phyloP scores from a whole-genome alignment of 2,329 filamentous ascomycete species.

The Alternaria angustiovoidea region DNA sequence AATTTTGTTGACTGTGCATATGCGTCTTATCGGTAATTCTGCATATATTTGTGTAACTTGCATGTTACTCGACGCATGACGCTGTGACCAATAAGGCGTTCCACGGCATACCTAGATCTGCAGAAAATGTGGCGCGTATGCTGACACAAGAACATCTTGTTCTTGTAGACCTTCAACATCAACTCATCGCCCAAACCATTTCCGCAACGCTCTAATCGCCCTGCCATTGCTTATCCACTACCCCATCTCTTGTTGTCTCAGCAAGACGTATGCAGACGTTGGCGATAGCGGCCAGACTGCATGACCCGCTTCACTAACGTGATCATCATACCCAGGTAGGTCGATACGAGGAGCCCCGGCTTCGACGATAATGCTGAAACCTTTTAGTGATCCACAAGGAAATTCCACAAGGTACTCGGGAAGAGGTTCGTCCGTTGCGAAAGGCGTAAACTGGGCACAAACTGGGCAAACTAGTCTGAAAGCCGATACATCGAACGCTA shows the following conservation, averaged over 20 bases:
- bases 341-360: background rate
- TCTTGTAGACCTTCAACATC: background rate
- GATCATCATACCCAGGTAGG: background rate
- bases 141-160: background rate
- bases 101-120: background rate
- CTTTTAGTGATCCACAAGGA: background rate
- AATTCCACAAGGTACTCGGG: background rate
- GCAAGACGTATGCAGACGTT: background rate
- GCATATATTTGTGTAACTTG: background rate
- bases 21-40: background rate
- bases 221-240: background rate
- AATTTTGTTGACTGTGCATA: background rate
- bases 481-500: conserved; percentile 9
- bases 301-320: conserved; percentile 3
- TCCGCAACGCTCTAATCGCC: conserved; percentile 5
- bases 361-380: background rate
- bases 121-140: background rate
- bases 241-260: background rate
- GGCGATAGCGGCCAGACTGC: background rate
- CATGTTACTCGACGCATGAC: background rate
- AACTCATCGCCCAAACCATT: background rate
- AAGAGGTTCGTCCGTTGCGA: conserved; percentile 2
- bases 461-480: background rate
- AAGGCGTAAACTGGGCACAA: background rate
- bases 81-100: background rate